Evolutionary conservation across 2,329 filamentous ascomycete genomes (phyloP).

Genomic region (Aspergillus eucalypticola): DNA sequence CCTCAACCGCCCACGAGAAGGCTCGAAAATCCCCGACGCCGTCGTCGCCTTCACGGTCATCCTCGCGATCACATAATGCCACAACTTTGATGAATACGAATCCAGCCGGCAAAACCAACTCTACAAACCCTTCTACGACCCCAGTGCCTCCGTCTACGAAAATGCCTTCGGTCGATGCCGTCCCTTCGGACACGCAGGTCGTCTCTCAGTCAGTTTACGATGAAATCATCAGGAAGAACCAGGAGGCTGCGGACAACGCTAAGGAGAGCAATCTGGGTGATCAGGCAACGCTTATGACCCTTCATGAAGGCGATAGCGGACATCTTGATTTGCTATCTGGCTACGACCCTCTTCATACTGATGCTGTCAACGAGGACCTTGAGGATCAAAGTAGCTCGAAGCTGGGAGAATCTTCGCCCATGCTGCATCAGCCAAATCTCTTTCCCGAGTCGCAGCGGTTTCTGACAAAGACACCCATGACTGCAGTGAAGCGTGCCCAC

Average conservation of each 20-base stretch:
- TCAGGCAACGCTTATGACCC: slow-evolving; percentile 39
- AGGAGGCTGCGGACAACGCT: slow-evolving; percentile 28
- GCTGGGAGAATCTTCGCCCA: slow-evolving; percentile 39
- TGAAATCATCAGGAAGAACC: slow-evolving; percentile 40
- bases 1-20: slow-evolving; percentile 10
- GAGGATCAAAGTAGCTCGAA: slow-evolving; percentile 39
- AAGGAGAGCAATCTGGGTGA: slow-evolving; percentile 28
- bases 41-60: slow-evolving; percentile 4
- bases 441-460: slow-evolving; percentile 52
- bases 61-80: slow-evolving; percentile 24
- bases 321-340: slow-evolving; percentile 46
- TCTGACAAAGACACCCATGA: slow-evolving; percentile 45
- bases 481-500: slow-evolving; percentile 37
- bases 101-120: slow-evolving; percentile 14
- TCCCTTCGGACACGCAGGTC: slow-evolving; percentile 45
- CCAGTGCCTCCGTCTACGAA: slow-evolving; percentile 26
- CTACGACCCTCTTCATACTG: slow-evolving; percentile 32
- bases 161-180: slow-evolving; percentile 38
- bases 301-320: slow-evolving; percentile 45
- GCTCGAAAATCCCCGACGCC: slow-evolving; percentile 15
- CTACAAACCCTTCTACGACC: slow-evolving; percentile 11
- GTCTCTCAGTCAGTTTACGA: slow-evolving; percentile 49
- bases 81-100: slow-evolving; percentile 16
- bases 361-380: slow-evolving; percentile 49
- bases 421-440: slow-evolving; percentile 38